These are phyloP conservation scores for Metahyphopichia silvanorum DNA, from an alignment of 805 yeast species.

Conservation along the genomic window DNA sequence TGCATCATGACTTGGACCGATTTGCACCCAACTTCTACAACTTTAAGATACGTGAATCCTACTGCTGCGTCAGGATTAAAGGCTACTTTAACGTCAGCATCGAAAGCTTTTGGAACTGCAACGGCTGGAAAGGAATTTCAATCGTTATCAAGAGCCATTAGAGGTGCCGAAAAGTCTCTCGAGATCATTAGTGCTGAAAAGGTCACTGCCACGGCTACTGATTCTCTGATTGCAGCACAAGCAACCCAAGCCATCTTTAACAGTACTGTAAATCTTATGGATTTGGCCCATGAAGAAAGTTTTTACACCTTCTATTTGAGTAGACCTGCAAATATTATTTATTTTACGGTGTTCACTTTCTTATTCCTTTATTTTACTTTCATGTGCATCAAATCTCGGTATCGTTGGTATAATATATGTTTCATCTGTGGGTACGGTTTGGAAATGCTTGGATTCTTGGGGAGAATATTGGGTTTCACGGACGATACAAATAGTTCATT, in stretches of 20 bases:
- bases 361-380: constrained; percentile 18
- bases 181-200: constrained; percentile 31
- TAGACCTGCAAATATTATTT: constrained; percentile 30
- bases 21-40: constrained; percentile 22
- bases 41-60: constrained; percentile 23
- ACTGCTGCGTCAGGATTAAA: constrained; percentile 20
- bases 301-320: constrained; percentile 21
- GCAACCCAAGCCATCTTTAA: constrained; percentile 33
- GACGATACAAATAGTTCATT: constrained; percentile 16
- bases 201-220: constrained; percentile 40
- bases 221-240: constrained; percentile 15
- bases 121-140: constrained; percentile 10
- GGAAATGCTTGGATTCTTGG: constrained; percentile 37
- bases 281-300: constrained; percentile 25
- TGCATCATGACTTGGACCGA: no score
- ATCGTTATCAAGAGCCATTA: constrained; percentile 17
- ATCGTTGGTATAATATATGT: constrained; percentile 38
- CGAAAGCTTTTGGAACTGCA: constrained; percentile 10
- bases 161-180: constrained; percentile 38
- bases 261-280: constrained; percentile 29
- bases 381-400: constrained; percentile 31
- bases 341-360: constrained; percentile 22
- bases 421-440: constrained; percentile 34
- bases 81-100: constrained; percentile 12
- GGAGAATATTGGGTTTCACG: constrained; percentile 28